Evolutionary conservation across 202 grass and related monocot species (phyloP).

Genomic region (Setaria viridis): DNA sequence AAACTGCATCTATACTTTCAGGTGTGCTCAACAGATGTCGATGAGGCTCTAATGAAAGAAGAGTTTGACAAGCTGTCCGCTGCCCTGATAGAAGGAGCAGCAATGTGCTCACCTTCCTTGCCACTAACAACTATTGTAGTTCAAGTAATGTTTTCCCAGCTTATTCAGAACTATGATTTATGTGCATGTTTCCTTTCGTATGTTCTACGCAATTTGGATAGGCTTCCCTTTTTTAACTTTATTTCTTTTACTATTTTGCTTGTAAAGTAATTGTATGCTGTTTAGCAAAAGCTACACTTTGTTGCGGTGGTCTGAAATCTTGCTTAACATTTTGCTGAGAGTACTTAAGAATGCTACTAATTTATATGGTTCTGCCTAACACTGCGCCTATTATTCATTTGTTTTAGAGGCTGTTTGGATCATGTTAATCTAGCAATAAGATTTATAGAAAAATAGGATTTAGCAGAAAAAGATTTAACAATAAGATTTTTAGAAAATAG

Average conservation of each 20-base stretch:
- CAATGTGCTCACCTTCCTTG: slow-evolving; percentile 65
- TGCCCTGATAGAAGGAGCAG: slow-evolving; percentile 57
- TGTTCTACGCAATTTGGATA: slow-evolving; percentile 5
- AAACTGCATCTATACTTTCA: slow-evolving; percentile 42
- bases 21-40: slow-evolving; percentile 85
- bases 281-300: slow-evolving; percentile 12
- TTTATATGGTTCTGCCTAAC: slow-evolving; percentile 20
- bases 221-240: neutral
- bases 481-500: neutral
- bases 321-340: slow-evolving; percentile 12
- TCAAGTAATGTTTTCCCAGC: slow-evolving; percentile 60
- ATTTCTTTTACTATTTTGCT: neutral
- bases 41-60: slow-evolving; percentile 81
- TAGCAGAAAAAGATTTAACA: neutral
- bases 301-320: neutral
- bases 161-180: slow-evolving; percentile 21
- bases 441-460: neutral
- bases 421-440: neutral
- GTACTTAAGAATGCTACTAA: neutral
- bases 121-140: slow-evolving; percentile 89
- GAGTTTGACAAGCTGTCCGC: slow-evolving; percentile 79
- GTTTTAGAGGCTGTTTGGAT: neutral
- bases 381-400: neutral
- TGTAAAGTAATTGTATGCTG: slow-evolving; percentile 14
- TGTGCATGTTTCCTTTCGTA: slow-evolving; percentile 18